Evolutionary conservation across 2,329 filamentous ascomycete genomes (phyloP).

Genomic region (Hymenotorrendiella dingleyae): DNA sequence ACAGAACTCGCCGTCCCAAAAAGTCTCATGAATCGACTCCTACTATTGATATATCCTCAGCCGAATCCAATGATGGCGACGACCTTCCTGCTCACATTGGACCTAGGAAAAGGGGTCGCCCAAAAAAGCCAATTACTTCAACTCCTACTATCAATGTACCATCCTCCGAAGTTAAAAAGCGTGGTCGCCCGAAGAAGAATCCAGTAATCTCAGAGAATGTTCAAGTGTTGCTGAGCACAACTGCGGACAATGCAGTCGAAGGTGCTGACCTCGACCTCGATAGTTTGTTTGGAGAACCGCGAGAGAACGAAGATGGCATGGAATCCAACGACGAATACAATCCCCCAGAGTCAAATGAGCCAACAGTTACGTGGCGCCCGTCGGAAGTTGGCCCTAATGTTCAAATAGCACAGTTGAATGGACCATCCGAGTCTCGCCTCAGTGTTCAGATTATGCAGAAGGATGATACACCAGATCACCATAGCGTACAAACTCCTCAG

Average conservation of each 20-base stretch:
- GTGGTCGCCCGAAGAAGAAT: slow-evolving; percentile 3
- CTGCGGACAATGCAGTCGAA: slow-evolving; percentile 9
- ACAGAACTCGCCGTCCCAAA: not conserved
- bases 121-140: not conserved
- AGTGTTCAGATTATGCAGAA: too few relatives aligned
- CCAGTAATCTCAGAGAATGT: not conserved
- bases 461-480: too few relatives aligned
- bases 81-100: too few relatives aligned
- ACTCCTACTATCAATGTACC: not conserved
- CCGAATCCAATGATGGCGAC: not conserved
- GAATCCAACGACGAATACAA: not conserved
- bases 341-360: not conserved
- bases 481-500: too few relatives aligned
- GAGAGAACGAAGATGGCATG: slow-evolving; percentile 7
- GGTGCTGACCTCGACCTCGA: slow-evolving; percentile 14
- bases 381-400: slow-evolving; percentile 8
- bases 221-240: slow-evolving; percentile 4
- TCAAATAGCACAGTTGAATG: slow-evolving; percentile 1
- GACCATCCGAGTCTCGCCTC: not conserved
- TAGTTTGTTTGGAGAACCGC: slow-evolving; percentile 22
- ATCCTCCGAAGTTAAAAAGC: slow-evolving; percentile 3
- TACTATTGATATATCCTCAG: not conserved
- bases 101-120: too few relatives aligned
- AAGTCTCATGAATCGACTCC: slow-evolving; percentile 1
- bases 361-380: slow-evolving; percentile 1